Percentiles rank a stretch among this genome's conserved stretches.
Conservation (phyloP, 257 asterid species). For the Przewalskia tangutica region DNA sequence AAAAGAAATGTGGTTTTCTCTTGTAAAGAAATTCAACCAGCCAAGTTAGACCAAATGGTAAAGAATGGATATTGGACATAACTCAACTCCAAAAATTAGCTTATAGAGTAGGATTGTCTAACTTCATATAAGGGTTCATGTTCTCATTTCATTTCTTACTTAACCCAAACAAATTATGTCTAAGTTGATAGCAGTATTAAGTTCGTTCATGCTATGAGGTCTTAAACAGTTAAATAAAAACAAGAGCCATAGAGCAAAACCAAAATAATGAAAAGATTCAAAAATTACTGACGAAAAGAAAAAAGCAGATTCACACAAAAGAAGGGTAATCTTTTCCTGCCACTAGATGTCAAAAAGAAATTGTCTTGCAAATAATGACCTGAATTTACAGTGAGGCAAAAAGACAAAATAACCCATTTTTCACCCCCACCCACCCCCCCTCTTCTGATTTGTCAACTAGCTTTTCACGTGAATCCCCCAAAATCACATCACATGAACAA, state of each 20-base stretch:
- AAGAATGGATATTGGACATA: too few species aligned
- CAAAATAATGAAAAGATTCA: neutral
- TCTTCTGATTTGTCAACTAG: slow-evolving; percentile 26
- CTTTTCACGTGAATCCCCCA: slow-evolving; percentile 49
- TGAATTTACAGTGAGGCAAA: slow-evolving; percentile 45
- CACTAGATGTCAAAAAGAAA: slow-evolving; percentile 8
- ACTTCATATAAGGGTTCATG: too few species aligned
- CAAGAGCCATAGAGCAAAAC: neutral
- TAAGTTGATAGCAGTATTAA: neutral
- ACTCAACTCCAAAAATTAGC: too few species aligned
- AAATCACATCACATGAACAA: slow-evolving; percentile 22
- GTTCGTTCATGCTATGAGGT: neutral
- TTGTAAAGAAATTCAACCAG: neutral
- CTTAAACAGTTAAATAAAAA: neutral
- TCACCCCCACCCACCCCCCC: neutral
- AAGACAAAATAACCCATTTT: slow-evolving; percentile 44
- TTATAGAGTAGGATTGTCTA: too few species aligned
- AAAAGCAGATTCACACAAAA: neutral
- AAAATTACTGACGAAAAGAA: neutral
- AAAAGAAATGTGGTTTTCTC: neutral
- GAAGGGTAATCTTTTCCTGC: slow-evolving; percentile 13
- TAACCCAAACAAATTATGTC: neutral
- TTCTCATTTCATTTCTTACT: too few species aligned
- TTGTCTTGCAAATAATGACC: neutral
- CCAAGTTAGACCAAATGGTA: neutral